Evolutionary conservation across 495 filamentous ascomycete genomes (phyloP).

Genomic region (Neurospora sp.): DNA sequence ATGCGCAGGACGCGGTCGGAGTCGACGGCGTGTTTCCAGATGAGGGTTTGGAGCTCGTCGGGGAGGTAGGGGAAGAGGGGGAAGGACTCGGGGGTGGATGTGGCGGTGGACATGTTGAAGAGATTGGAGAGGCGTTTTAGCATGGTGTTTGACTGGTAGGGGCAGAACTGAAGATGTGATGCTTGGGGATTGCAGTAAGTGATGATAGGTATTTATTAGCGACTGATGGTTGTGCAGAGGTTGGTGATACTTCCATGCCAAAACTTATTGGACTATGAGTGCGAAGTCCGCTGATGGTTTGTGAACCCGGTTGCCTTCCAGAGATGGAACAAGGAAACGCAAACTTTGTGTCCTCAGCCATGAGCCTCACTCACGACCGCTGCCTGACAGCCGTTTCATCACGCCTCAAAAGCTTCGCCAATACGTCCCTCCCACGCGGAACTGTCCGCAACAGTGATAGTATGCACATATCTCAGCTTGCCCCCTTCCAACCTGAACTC

Average conservation of each 20-base stretch:
- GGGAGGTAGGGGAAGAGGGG: not conserved
- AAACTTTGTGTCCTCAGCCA: not conserved
- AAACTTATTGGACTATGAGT: not conserved
- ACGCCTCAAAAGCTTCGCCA: not conserved
- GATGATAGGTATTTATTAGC: not conserved
- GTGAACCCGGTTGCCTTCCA: not conserved
- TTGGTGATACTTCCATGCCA: not conserved
- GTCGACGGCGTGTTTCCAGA: not conserved
- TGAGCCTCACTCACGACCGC: not conserved
- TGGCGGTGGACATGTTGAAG: not conserved
- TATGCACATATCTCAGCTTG: slow-evolving; percentile 33
- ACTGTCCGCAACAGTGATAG: slow-evolving; percentile 21
- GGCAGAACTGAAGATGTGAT: not conserved
- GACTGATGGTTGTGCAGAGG: not conserved
- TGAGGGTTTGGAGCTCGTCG: not conserved
- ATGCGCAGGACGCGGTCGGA: not conserved
- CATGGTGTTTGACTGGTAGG: not conserved
- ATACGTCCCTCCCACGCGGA: not conserved
- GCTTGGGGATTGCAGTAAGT: not conserved
- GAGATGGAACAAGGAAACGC: not conserved
- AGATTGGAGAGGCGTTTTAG: not conserved
- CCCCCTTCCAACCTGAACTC: slow-evolving; percentile 34
- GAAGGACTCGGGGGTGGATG: not conserved
- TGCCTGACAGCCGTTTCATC: not conserved
- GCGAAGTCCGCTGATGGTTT: not conserved